Evolutionary conservation across 768 basidiomycete species (phyloP), one percentile per base, ranked within the genome.

Genomic region (Termitomyces sp.): DNA sequence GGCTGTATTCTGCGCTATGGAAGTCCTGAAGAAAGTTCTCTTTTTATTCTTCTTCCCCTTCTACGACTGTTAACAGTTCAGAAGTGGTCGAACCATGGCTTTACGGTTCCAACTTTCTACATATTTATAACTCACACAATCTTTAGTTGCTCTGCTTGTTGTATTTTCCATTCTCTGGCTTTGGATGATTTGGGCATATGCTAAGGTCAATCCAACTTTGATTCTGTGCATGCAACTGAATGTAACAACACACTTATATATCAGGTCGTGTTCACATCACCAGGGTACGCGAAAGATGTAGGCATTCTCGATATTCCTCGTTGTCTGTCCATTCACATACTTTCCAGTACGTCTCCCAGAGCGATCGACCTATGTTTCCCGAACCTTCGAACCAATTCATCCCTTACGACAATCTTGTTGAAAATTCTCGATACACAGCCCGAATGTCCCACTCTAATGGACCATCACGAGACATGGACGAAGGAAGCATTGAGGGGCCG

Each of bases 101-200:
- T 23, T 12, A 6, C 9, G 35, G 35, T 16, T 38, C 13, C 45
- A 29, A 47, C 20, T 29, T 13, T 27, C 23, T 40, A 40, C 16
- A 33, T 7, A 4, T 44, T 13, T 35, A 42, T 36, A 57, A 65
- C 47, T 59, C 38, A 18, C 16, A 13, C 20, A 20, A 42, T 56
- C 44, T 52, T n/a, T 46, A 94, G 92, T 90, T 56, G 84, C 74
- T 3, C 77, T 89, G 54, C 65, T 94, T 48, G 75, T 79, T 2
- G 77, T 85, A 0, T 94, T 86, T 63, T 72, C 70, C 35, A 54
- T 89, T 5, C 63, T 95, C 20, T 81, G 81, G 43, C 58, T 85
- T n/a, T 81, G 92, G 80, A 78, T 84, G 76, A 41, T 86, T 0
- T 94, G 92, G 92, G 79, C 85, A 13, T 96, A 95, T 70, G 52